Evolutionary conservation across 306 rosid genomes (phyloP), one percentile per base, ranked within the genome.

Genomic region (Lathyrus oleraceus): DNA sequence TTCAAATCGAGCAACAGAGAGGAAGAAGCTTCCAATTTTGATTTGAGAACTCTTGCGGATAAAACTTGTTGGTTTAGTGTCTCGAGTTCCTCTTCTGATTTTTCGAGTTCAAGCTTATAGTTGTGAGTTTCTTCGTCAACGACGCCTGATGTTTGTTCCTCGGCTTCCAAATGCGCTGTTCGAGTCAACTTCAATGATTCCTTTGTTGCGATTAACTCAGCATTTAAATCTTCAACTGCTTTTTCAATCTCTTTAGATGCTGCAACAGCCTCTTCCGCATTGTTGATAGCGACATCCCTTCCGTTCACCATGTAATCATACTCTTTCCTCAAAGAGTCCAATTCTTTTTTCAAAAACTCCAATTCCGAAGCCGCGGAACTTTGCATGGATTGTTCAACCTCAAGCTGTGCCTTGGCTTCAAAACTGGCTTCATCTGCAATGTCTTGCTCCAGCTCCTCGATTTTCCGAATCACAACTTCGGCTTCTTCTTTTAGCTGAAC

Each of bases 381-480:
- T 48, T 84, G 82, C 78, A 81, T 80, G 5, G 84, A 81, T 67
- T 81, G 87, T 53, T 94, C 96, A 36, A 67, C 92, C 84, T 89
- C 89, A 65, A 92, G 87, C 64, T 87, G 89, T 16, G 85, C 87
- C 88, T 89, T 92, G 84, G 92, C 96, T 69, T 89, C 94, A 25
- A 78, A 75, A 74, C 91, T 91, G 27, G 97, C 86, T 81, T 87
- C 98, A 48, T 84, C 82, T 58, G 86, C 89, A 75, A 94, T 85
- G 3, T 93, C 95, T 73, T 90, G 86, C 82, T 91, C 95, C 87
- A 94, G 72, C 86, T 88, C 98, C 80, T 90, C 87, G 69, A 91
- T 94, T 82, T 87, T 83, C 52, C 74, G 84, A 83, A 81, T 84
- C 51, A 88, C 88, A 21, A 82, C 82, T 67, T 85, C 88, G 0